Conservation (phyloP, 306 rosid genomes). For the Styphnolobium japonicum region DNA sequence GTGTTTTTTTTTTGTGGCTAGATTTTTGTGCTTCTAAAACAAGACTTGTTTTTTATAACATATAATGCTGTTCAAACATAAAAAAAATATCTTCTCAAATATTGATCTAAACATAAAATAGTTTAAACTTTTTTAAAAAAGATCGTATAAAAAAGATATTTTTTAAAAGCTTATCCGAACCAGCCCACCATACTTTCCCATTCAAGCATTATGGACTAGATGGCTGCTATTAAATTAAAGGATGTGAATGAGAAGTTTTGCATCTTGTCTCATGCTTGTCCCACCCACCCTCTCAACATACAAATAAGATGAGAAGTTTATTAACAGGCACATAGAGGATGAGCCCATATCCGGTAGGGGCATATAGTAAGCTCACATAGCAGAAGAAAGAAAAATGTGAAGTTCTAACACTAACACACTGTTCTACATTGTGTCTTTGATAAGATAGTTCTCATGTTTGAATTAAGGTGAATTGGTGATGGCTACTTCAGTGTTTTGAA, state of each 20-base stretch:
- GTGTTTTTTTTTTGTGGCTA: too few relatives aligned
- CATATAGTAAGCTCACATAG: not conserved
- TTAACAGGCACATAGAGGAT: not conserved
- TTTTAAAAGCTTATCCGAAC: too few relatives aligned
- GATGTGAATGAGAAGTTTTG: not conserved
- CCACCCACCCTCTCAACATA: not conserved
- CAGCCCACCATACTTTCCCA: not conserved
- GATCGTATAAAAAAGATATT: too few relatives aligned
- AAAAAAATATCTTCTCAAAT: too few relatives aligned
- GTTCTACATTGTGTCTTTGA: not conserved
- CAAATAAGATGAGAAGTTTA: not conserved
- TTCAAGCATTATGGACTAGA: not conserved
- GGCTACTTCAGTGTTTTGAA: not conserved
- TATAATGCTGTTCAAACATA: too few relatives aligned
- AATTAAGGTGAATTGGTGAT: not conserved
- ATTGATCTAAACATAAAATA: too few relatives aligned
- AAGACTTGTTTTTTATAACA: too few relatives aligned
- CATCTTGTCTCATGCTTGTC: not conserved
- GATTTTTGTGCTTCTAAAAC: too few relatives aligned
- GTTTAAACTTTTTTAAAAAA: too few relatives aligned
- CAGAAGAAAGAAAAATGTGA: not conserved
- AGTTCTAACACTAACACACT: not conserved
- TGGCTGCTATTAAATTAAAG: not conserved
- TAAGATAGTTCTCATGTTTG: slow-evolving; percentile 7
- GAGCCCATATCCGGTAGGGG: not conserved